Conservation (phyloP, 371 early-diverging fungal species). For the Mucor ambiguus region DNA sequence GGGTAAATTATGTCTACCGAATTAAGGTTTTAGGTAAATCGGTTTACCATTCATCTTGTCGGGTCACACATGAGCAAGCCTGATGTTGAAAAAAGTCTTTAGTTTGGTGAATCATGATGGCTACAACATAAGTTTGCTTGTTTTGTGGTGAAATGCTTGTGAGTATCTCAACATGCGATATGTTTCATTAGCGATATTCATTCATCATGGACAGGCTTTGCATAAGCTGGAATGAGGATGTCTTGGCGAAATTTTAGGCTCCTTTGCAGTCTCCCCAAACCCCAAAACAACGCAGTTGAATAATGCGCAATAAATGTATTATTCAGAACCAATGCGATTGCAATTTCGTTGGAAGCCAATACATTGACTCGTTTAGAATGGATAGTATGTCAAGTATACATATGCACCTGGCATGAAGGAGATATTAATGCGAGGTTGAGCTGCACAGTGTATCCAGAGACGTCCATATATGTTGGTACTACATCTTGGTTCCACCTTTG, state of each 20-base stretch:
- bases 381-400: no score
- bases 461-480: no score
- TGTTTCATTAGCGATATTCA: not conserved
- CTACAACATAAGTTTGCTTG: not conserved
- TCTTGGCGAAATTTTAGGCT: not conserved
- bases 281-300: not conserved
- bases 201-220: not conserved
- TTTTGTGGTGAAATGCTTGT: no score
- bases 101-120: not conserved
- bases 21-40: not conserved
- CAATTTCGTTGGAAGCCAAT: no score
- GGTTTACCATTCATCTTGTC: not conserved
- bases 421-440: no score
- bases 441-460: no score
- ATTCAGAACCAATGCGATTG: not conserved
- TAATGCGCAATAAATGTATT: not conserved
- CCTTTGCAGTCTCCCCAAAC: not conserved
- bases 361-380: no score
- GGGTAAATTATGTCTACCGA: not conserved
- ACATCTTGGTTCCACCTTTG: no score
- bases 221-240: not conserved
- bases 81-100: not conserved
- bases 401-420: no score
- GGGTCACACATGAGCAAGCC: not conserved
- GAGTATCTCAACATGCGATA: not conserved